These are phyloP conservation scores for Trypethelium eluteriae DNA, from an alignment of 495 filamentous ascomycete species.

Conservation along the genomic window DNA sequence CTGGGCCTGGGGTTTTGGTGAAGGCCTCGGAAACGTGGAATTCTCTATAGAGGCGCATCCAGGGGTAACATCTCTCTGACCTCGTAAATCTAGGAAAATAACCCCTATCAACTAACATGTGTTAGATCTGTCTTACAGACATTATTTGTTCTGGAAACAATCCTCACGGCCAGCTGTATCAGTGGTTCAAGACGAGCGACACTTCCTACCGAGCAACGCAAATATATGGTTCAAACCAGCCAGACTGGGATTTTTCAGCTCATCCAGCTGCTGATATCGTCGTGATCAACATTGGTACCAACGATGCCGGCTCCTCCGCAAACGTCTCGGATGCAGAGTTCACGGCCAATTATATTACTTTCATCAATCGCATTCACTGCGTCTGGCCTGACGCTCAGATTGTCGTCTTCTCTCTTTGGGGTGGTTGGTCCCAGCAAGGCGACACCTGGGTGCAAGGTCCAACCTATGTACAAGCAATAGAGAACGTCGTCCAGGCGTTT, in stretches of 20 bases:
- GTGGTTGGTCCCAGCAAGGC: constrained; percentile 46
- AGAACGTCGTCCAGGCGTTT: constrained; percentile 49
- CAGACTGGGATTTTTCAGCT: constrained; percentile 53
- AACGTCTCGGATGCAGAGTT: constrained; percentile 49
- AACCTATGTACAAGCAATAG: constrained; percentile 47
- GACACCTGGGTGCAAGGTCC: constrained; percentile 47
- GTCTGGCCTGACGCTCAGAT: constrained; percentile 57
- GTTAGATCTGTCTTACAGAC: constrained; percentile 27
- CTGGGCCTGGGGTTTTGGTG: constrained; percentile 51
- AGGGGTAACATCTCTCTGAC: constrained; percentile 14
- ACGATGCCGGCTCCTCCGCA: constrained; percentile 55
- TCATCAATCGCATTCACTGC: constrained; percentile 54
- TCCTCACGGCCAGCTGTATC: constrained; percentile 48
- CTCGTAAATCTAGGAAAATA: neutral
- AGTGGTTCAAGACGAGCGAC: constrained; percentile 61
- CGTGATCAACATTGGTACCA: constrained; percentile 61
- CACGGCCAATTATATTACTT: constrained; percentile 49
- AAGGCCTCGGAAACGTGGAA: constrained; percentile 57
- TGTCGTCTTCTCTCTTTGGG: constrained; percentile 60
- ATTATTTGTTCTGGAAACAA: constrained; percentile 43
- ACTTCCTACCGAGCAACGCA: constrained; percentile 44
- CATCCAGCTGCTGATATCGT: constrained; percentile 58
- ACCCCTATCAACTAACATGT: neutral
- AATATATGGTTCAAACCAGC: constrained; percentile 48
- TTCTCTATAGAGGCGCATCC: constrained; percentile 47